A percentile compares a stretch with the other conserved stretches of the same genome.
Evolutionary conservation across 139 green algal species (phyloP).

Genomic region (Haematococcus sp.): DNA sequence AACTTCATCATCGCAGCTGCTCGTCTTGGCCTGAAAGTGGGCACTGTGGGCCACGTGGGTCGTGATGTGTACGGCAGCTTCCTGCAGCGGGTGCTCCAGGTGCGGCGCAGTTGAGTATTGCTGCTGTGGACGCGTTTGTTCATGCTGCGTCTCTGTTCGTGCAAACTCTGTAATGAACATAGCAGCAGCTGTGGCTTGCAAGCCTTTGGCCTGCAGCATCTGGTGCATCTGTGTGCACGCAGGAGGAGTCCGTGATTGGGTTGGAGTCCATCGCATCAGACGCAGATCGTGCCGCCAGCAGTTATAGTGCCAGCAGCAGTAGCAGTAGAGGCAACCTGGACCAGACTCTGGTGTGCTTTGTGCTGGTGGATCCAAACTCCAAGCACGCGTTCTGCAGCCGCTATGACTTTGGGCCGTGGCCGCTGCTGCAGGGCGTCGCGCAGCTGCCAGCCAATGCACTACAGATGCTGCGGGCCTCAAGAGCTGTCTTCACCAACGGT

Average conservation of each 20-base stretch:
- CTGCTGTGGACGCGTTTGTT: no score
- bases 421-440: slow-evolving; percentile 66
- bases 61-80: slow-evolving; percentile 83
- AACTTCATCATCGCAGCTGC: slow-evolving; percentile 93
- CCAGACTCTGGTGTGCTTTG: slow-evolving; percentile 90
- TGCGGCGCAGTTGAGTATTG: slow-evolving; percentile 23
- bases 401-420: slow-evolving; percentile 93
- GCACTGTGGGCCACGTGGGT: slow-evolving; percentile 74
- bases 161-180: no score
- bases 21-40: slow-evolving; percentile 74
- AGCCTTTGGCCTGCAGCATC: no score
- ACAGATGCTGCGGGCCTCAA: slow-evolving; percentile 36
- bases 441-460: slow-evolving; percentile 19
- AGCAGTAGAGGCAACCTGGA: slow-evolving; percentile 13
- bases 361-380: slow-evolving; percentile 69
- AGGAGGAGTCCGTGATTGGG: slow-evolving; percentile 47
- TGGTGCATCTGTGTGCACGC: no score
- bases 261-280: slow-evolving; percentile 35
- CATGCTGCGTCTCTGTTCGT: no score
- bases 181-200: no score
- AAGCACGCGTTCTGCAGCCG: slow-evolving; percentile 77
- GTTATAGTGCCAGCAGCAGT: no score
- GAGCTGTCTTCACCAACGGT: slow-evolving; percentile 56
- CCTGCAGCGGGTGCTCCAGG: slow-evolving; percentile 67
- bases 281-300: not conserved